Evolutionary conservation across 2,329 filamentous ascomycete genomes (phyloP).

Genomic region (Hypoxylon rubiginosum): DNA sequence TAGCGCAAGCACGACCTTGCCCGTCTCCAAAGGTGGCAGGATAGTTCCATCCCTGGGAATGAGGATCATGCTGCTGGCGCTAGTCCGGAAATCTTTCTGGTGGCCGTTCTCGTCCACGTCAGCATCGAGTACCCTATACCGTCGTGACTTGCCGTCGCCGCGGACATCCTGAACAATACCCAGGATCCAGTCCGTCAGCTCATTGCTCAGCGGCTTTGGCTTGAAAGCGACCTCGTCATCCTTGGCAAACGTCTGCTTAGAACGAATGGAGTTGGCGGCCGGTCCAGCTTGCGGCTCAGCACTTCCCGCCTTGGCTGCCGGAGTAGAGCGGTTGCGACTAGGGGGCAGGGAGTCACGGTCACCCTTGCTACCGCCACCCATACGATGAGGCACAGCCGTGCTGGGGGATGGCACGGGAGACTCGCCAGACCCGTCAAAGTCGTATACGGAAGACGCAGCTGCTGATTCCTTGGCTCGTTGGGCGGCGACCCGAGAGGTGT

Average conservation of each 20-base stretch:
- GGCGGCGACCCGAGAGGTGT: slow-evolving; percentile 44
- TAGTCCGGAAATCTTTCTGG: slow-evolving; percentile 77
- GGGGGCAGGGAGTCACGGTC: slow-evolving; percentile 68
- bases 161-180: slow-evolving; percentile 82
- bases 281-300: slow-evolving; percentile 64
- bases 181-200: slow-evolving; percentile 76
- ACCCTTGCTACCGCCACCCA: slow-evolving; percentile 53
- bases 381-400: slow-evolving; percentile 54
- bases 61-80: slow-evolving; percentile 80
- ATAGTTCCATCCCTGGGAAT: slow-evolving; percentile 72
- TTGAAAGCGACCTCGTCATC: slow-evolving; percentile 77
- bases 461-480: slow-evolving; percentile 49
- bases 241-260: slow-evolving; percentile 70
- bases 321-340: slow-evolving; percentile 62
- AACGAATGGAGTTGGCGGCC: slow-evolving; percentile 56
- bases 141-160: slow-evolving; percentile 81
- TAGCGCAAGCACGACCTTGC: slow-evolving; percentile 80
- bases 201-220: slow-evolving; percentile 65
- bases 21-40: slow-evolving; percentile 72
- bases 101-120: slow-evolving; percentile 79
- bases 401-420: slow-evolving; percentile 59
- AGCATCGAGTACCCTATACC: slow-evolving; percentile 84
- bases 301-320: slow-evolving; percentile 56
- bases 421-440: slow-evolving; percentile 60
- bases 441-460: slow-evolving; percentile 55